Evolutionary conservation across 306 rosid species (phyloP), one percentile per base, ranked within the genome.

Genomic region (Medicago arabica): DNA sequence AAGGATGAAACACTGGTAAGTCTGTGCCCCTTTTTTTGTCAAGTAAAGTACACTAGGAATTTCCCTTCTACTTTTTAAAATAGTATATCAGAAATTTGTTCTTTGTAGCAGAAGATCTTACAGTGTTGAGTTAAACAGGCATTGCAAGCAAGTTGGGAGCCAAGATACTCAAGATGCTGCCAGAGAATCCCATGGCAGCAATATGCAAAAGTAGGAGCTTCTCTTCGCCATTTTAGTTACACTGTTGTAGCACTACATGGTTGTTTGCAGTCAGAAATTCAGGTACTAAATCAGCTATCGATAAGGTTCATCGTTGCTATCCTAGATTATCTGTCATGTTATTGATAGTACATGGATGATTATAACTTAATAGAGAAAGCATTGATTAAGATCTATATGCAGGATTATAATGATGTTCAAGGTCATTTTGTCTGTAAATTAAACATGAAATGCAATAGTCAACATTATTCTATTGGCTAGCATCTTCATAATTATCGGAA

Each of bases 71-170:
- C 3, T 28, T 28, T 28, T 28, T 28, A 28, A 3, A 28, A 28
- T 3, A 28, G 31, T 28, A 28, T 28, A 28, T 28, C 31, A 28
- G 31, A 3, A 28, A 34, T 34, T 46, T 23, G 19, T 58, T 38
- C 9, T 74, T 58, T 34, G 36, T 28, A 23, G 17, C 16, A 53
- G 19, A 40, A 53, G 67, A 41, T 59, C 46, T 72, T 67, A 38
- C 31, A 9, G 18, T 44, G 44, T 53, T 57, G 75, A 81, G 74
- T 61, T 81, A 68, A 65, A 58, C 82, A 94, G 98, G 97, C 98
- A 68, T 74, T 86, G 47, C 86, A 91, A 76, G 97, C 98, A 78
- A 92, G 90, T 76, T 94, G 98, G 98, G 98, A 94, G 84, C 98
- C 98, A 34, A 90, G 96, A 81, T 95, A 84, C 82, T 84, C 92